Conservation (phyloP, 176 grass and related monocot genomes). For the Bolboschoenus planiculmis region DNA sequence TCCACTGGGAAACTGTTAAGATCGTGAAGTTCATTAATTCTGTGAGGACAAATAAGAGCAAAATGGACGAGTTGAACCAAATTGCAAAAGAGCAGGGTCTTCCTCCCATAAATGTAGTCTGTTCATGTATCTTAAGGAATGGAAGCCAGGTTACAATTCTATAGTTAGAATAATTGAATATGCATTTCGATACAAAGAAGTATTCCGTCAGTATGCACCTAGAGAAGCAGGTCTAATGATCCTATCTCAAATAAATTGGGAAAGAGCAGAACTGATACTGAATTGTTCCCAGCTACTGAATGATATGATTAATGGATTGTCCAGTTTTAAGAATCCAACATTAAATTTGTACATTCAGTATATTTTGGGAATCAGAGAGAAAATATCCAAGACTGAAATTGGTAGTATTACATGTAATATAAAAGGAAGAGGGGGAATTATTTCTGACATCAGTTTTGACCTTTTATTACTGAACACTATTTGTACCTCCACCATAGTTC, state of each 20-base stretch:
- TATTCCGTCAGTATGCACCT: not conserved
- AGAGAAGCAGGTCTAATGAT: not conserved
- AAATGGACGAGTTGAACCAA: not conserved
- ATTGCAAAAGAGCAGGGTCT: not conserved
- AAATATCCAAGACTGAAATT: not conserved
- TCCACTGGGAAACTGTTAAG: not conserved
- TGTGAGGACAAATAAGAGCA: not conserved
- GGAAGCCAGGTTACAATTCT: not conserved
- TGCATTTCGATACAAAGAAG: not conserved
- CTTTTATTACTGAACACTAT: too few relatives aligned
- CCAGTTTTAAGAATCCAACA: not conserved
- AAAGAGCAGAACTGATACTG: not conserved
- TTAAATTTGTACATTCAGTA: not conserved
- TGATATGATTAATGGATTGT: not conserved
- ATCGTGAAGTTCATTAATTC: not conserved
- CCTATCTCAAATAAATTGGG: not conserved
- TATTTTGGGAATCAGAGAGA: not conserved
- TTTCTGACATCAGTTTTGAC: too few relatives aligned
- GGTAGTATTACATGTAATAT: not conserved
- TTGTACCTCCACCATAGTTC: not conserved
- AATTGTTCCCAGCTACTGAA: not conserved
- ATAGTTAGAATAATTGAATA: not conserved
- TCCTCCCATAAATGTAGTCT: not conserved
- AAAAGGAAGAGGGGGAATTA: too few relatives aligned
- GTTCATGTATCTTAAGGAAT: not conserved